Evolutionary conservation across 345 rosid genomes (phyloP), one percentile per base, ranked within the genome.

Genomic region (Passiflora organensis): DNA sequence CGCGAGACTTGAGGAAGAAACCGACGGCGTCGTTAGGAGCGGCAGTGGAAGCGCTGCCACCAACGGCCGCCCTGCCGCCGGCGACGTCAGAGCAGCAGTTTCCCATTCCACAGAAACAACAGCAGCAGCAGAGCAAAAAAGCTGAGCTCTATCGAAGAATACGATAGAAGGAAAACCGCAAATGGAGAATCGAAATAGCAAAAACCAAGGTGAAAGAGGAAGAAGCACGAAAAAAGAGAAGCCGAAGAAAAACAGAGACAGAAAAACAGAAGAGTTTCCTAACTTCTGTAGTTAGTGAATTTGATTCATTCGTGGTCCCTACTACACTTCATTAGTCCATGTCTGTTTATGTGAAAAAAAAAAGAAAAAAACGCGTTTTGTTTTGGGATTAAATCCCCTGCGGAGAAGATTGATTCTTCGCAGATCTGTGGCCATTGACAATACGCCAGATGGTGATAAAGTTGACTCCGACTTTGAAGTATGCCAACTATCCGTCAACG

Each of bases 21-120:
- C 85, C 86, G n/a, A 80, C 80, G 52, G 93, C 96, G 69, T 87
- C 93, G 75, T 84, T 87, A 21, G 55, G 34, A n/a, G 54, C 15
- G 39, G 74, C 59, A 19, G 76, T 61, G 18, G 72, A 58, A 15
- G 82, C 59, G 4, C 85, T 83, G 45, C 87, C 89, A 14, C 78
- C 81, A 18, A 80, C 81, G 9, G 83, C 67, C 66, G 72, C 68
- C 69, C 82, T 80, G 13, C 84, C 94, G 64, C 78, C 84, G 51
- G 64, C 83, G 47, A 73, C 65, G 55, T 72, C 90, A 22, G 98
- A 91, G 81, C 71, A 85, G 73, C 98, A 91, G 57, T 87, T 87
- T 51, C 98, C 98, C 98, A 86, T 85, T 18, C 23, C 13, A 20
- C 51, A 17, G 32, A 13, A 4, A 8, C 51, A 9, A 51, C 9